These are phyloP conservation scores for Candida bentonensis DNA, from an alignment of 805 yeast species.

Conservation along the genomic window DNA sequence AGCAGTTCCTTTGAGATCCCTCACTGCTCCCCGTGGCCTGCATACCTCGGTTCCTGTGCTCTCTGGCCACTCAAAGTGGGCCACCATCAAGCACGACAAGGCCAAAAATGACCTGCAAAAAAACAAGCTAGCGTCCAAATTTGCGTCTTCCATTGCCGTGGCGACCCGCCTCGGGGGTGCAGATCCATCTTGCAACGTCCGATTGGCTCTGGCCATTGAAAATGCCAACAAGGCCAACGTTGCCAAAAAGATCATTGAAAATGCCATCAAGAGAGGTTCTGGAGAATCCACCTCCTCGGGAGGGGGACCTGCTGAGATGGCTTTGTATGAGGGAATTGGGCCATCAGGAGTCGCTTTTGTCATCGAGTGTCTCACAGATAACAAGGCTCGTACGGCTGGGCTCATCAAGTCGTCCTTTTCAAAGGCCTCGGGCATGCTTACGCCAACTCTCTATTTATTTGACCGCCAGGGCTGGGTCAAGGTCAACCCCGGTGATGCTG, in stretches of 20 bases:
- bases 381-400: constrained; percentile 68
- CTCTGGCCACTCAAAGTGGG: constrained; percentile 96
- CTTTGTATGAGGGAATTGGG: constrained; percentile 76
- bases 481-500: constrained; percentile 24
- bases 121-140: constrained; percentile 52
- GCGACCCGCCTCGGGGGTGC: constrained; percentile 62
- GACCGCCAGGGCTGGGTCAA: constrained; percentile 62
- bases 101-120: constrained; percentile 80
- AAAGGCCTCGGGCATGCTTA: constrained; percentile 44
- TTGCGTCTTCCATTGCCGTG: constrained; percentile 59
- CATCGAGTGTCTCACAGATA: constrained; percentile 80
- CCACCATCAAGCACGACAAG: constrained; percentile 84
- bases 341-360: constrained; percentile 85
- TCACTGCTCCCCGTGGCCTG: too few relatives aligned
- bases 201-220: constrained; percentile 60
- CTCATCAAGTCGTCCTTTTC: constrained; percentile 61
- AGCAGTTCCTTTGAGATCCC: too few relatives aligned
- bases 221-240: constrained; percentile 64
- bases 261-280: constrained; percentile 72
- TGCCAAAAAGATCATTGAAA: constrained; percentile 73
- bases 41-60: constrained; percentile 3
- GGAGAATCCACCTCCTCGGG: constrained; percentile 43
- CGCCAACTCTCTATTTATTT: constrained; percentile 70
- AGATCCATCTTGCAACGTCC: constrained; percentile 46
- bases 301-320: constrained; percentile 32